Evolutionary conservation across 2,329 filamentous ascomycete species (phyloP), one percentile per base, ranked within the genome.

Genomic region (Colletotrichum orchidophilum): DNA sequence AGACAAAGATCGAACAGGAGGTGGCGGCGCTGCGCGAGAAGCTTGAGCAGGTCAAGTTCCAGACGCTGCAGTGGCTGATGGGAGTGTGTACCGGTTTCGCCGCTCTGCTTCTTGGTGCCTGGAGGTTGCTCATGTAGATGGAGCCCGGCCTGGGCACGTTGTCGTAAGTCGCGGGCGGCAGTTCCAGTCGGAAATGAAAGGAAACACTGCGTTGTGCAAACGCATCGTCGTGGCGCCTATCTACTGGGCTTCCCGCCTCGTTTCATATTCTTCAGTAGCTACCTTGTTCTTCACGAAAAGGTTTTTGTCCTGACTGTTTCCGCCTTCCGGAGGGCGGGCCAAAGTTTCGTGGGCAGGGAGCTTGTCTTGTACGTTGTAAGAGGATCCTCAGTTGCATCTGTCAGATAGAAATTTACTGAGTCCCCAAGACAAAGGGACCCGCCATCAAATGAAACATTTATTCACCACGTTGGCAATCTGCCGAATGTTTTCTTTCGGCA

Each of bases 1-100:
- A 99, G 85, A 97, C 95, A 69, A 92, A 97, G 83, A 98, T 99
- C 78, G 96, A 99, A 86, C 96, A 98, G 84, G 96, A 98, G 86
- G 95, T 96, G 64, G 96, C 96, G 50, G 93, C 93, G 35, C 81
- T 99, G 79, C 87, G 94, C 75, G 96, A 98, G 86, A 92, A 97
- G 83, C 87, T 99, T 58, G 96, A 99, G 84, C 93, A 94, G 75
- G 96, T 99, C 81, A 99, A 99, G 87, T 98, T 98, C 83, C 94
- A 95, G 79, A 98, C 96, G 42, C 83, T 99, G 81, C 96, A 99
- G 86, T 99, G 96, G 96, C 85, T 99, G 75, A 98, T 98, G 92
- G 95, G 92, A 79, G 94, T 93, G 49, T 90, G 88, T 77, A 92
- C 90, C 1, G 90, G 90, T 79, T 92, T 91, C 66, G 90, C 90